Conservation (phyloP, 129 eudicot genomes). For the Oenanthe sinensis region DNA sequence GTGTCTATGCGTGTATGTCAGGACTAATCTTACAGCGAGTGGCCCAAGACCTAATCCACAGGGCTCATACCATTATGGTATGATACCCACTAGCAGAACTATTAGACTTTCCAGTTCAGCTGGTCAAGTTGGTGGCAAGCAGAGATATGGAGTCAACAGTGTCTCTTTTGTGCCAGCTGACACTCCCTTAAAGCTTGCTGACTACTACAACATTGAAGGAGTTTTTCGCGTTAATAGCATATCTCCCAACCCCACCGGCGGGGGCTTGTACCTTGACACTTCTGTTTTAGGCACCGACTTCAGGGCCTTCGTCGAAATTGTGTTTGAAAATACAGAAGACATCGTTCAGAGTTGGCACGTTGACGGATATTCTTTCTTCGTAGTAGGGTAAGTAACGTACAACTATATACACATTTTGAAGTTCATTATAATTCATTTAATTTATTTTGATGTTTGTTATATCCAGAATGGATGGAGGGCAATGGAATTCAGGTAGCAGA, state of each 20-base stretch:
- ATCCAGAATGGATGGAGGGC: constrained; percentile 96
- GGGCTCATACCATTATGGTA: constrained; percentile 52
- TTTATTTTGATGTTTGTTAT: not conserved
- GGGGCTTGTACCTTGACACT: constrained; percentile 41
- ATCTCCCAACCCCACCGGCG: constrained; percentile 31
- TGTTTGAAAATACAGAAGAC: constrained; percentile 17
- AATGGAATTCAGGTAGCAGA: constrained; percentile 69
- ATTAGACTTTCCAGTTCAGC: constrained; percentile 37
- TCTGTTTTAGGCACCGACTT: constrained; percentile 42
- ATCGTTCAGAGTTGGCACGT: constrained; percentile 17
- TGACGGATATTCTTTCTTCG: constrained; percentile 19
- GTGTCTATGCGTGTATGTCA: constrained; percentile 1
- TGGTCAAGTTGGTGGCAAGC: constrained; percentile 34
- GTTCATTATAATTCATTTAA: not conserved
- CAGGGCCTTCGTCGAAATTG: constrained; percentile 26
- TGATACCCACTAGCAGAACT: constrained; percentile 31
- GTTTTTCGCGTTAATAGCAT: constrained; percentile 47
- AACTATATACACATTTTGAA: not conserved
- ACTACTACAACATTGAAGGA: constrained; percentile 48
- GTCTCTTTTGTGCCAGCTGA: constrained; percentile 36
- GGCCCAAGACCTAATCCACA: constrained; percentile 58
- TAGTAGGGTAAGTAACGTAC: constrained; percentile 17
- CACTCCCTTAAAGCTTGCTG: constrained; percentile 41
- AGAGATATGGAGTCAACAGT: constrained; percentile 45
- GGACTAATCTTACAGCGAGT: constrained; percentile 50